Evolutionary conservation across 805 yeast genomes (phyloP), one percentile per base, ranked within the genome.

Genomic region (Spathaspora hagerdaliae): DNA sequence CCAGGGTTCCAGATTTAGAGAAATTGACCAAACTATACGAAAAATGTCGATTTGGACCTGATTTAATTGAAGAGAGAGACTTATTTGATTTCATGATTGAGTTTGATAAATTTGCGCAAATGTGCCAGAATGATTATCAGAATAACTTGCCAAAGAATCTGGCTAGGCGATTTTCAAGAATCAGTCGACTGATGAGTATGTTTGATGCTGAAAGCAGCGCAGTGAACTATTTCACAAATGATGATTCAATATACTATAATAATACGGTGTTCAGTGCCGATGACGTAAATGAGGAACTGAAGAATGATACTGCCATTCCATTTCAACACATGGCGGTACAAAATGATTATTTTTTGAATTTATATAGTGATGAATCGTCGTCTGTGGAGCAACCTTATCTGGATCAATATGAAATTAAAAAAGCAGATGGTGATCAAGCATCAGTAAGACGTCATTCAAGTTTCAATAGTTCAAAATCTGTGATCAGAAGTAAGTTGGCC

Each of bases 31-130:
- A 66, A 3, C 60, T 78, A 11, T 90, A 88, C 64, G 96, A 90
- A 52, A 67, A 69, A 41, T 71, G 84, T 33, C 69, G 88, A 48
- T 90, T 81, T 61, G 78, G 92, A 6, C 85, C 87, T 2, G 61
- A 69, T 14, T 71, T 79, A 13, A 78, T 88, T 13, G 63, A 75
- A 1, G 81, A 83, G 51, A 69, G 65, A 4, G 84, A 83, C 36
- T 80, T 90, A 55, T 62, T 78, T 27, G 74, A 69, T 36, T 81
- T 87, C 56, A 77, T 89, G 71, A 71, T 60, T 32, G 57, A 53
- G 31, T 55, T 58, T 41, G 57, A 54, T 24, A 55, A 51, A 37
- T 47, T 61, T 15, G 54, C 56, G 1, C 42, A 39, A 26, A 27
- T 56, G 12, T 50, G 57, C 29, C 53, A 50, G 13, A 42, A 43